phyloP scores from a whole-genome alignment of 2,329 filamentous ascomycete species.

The Arthroderma sp. region DNA sequence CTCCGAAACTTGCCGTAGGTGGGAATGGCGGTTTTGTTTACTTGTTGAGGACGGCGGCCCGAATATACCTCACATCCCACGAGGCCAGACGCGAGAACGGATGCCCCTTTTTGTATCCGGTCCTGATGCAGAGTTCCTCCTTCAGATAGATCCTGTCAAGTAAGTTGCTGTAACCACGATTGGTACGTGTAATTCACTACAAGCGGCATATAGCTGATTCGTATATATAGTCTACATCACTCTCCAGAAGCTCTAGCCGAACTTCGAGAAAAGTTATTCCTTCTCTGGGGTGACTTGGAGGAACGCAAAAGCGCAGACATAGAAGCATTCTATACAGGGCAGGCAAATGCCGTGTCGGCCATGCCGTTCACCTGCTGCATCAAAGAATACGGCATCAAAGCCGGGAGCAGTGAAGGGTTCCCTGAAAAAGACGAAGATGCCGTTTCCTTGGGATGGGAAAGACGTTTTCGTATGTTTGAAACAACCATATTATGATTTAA shows the following conservation, averaged over 20 bases:
- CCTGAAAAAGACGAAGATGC: constrained; percentile 21
- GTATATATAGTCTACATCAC: constrained; percentile 42
- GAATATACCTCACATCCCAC: constrained; percentile 14
- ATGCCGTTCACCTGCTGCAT: constrained; percentile 59
- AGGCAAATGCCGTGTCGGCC: constrained; percentile 34
- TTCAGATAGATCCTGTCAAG: constrained; percentile 44
- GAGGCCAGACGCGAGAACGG: constrained; percentile 32
- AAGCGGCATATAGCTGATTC: neutral
- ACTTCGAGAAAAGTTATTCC: constrained; percentile 59
- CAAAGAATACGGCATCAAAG: constrained; percentile 52
- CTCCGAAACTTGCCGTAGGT: constrained; percentile 27
- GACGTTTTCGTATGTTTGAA: constrained; percentile 52
- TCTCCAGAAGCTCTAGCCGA: constrained; percentile 38
- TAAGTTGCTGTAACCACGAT: constrained; percentile 28
- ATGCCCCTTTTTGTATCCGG: constrained; percentile 60
- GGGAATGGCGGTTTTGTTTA: constrained; percentile 78
- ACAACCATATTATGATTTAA: constrained; percentile 41
- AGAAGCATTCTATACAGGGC: constrained; percentile 13
- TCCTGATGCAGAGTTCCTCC: constrained; percentile 43
- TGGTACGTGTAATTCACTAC: too few species aligned
- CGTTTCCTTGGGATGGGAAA: constrained; percentile 41
- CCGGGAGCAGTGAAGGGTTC: constrained; percentile 23
- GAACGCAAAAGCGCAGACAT: constrained; percentile 47
- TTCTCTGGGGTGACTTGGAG: constrained; percentile 76
- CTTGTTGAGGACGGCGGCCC: constrained; percentile 58